Percentiles rank a stretch among this genome's conserved stretches.
Evolutionary conservation across 2,329 filamentous ascomycete genomes (phyloP).

Genomic region (Cordyceps pruinosa): DNA sequence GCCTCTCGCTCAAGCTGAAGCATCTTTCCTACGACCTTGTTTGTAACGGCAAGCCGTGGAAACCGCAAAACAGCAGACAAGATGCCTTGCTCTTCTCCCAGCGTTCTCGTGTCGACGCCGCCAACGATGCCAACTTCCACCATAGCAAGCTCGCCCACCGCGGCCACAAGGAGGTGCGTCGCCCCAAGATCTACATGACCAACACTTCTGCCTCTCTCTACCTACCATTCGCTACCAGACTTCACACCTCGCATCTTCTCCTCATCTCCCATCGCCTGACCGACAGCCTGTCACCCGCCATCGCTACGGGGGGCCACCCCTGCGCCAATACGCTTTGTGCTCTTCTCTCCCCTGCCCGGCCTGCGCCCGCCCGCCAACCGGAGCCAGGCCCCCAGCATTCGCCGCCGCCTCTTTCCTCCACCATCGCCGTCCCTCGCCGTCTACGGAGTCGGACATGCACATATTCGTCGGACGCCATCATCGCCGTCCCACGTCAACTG

Average conservation of each 20-base stretch:
- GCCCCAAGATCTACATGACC: too few relatives aligned
- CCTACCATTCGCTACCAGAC: background rate
- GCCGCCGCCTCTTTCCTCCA: background rate
- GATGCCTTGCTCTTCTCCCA: background rate
- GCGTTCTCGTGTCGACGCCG: background rate
- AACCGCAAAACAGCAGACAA: too few relatives aligned
- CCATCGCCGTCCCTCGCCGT: slow-evolving; percentile 5
- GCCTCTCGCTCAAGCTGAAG: background rate
- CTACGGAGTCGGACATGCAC: slow-evolving; percentile 1
- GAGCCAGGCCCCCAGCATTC: slow-evolving; percentile 1
- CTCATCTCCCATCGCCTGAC: background rate
- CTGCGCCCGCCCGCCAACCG: background rate
- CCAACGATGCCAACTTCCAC: too few relatives aligned
- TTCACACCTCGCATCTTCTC: background rate
- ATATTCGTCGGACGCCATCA: background rate
- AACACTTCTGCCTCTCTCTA: too few relatives aligned
- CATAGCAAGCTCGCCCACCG: too few relatives aligned
- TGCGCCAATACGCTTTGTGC: background rate
- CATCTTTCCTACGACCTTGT: too few relatives aligned
- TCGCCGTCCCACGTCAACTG: background rate
- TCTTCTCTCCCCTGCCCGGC: background rate
- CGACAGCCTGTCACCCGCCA: background rate
- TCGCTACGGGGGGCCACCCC: background rate
- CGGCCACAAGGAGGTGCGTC: too few relatives aligned
- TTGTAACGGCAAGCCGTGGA: too few relatives aligned